Percentiles rank a stretch among this genome's conserved stretches.
Evolutionary conservation across 352 stramenopile species (phyloP).

Genomic region (Pythium phragmitis): DNA sequence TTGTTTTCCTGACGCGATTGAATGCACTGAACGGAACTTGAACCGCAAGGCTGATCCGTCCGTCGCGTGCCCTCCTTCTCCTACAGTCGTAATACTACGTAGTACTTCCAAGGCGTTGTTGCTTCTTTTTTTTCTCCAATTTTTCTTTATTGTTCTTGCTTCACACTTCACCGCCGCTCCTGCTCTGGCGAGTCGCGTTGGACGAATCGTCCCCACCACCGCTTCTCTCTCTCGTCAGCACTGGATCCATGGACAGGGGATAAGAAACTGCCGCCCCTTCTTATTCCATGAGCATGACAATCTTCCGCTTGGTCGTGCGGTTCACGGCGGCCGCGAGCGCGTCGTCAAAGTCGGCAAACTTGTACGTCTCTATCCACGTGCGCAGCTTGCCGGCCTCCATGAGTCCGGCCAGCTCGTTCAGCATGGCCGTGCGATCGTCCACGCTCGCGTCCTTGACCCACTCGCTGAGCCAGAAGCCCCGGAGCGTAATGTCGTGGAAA

Average conservation of each 20-base stretch:
- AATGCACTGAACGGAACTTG: no score
- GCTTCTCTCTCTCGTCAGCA: neutral
- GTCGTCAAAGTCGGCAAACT: constrained; percentile 83
- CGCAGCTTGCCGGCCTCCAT: constrained; percentile 73
- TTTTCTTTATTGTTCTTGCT: neutral
- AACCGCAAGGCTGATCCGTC: no score
- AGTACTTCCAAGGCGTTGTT: no score
- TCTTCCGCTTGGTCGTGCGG: constrained; percentile 83
- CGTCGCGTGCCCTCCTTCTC: no score
- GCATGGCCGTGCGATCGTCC: constrained; percentile 65
- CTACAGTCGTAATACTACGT: no score
- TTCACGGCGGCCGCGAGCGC: constrained; percentile 66
- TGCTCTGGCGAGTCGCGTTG: no score
- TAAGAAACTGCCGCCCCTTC: no score
- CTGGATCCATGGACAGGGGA: no score
- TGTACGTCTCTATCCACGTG: constrained; percentile 87
- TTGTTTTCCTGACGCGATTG: no score
- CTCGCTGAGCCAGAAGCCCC: constrained; percentile 86
- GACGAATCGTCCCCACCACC: neutral
- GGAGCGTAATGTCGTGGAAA: constrained; percentile 88
- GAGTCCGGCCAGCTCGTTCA: constrained; percentile 62
- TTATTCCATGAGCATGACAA: constrained; percentile 84
- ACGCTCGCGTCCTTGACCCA: constrained; percentile 69
- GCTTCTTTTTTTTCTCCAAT: neutral
- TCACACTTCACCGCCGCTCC: neutral